Conservation (phyloP, 2,329 filamentous ascomycete species). For the Fusarium heterosporum region DNA sequence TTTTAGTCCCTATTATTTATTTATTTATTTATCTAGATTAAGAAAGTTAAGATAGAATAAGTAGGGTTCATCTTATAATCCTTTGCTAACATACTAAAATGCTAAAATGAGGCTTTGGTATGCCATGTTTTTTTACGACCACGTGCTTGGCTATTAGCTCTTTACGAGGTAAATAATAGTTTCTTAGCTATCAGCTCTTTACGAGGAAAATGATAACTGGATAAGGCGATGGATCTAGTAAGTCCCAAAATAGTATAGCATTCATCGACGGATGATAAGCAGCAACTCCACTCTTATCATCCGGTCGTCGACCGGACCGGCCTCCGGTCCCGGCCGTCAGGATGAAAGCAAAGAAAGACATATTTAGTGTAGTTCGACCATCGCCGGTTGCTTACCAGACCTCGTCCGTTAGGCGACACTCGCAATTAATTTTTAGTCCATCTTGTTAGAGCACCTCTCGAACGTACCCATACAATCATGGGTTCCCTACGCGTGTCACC, state of each 20-base stretch:
- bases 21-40: too few species aligned
- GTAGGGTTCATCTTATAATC: too few species aligned
- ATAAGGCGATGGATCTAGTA: background rate
- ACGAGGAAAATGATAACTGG: background rate
- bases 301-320: background rate
- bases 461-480: background rate
- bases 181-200: background rate
- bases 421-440: too few species aligned
- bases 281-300: background rate
- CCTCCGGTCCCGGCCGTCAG: slow-evolving; percentile 1
- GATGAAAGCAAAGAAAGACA: background rate
- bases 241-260: background rate
- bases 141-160: too few species aligned
- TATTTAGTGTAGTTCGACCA: background rate
- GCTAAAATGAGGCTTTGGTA: too few species aligned
- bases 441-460: too few species aligned
- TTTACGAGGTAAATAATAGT: too few species aligned
- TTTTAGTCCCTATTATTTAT: too few species aligned
- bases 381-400: background rate
- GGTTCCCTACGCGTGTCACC: background rate
- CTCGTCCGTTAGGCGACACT: background rate
- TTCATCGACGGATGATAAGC: slow-evolving; percentile 10
- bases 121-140: too few species aligned
- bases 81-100: too few species aligned
- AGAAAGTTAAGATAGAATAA: too few species aligned